Evolutionary conservation across 768 basidiomycete genomes (phyloP), one percentile per base, ranked within the genome.

Genomic region (Mycena metata): DNA sequence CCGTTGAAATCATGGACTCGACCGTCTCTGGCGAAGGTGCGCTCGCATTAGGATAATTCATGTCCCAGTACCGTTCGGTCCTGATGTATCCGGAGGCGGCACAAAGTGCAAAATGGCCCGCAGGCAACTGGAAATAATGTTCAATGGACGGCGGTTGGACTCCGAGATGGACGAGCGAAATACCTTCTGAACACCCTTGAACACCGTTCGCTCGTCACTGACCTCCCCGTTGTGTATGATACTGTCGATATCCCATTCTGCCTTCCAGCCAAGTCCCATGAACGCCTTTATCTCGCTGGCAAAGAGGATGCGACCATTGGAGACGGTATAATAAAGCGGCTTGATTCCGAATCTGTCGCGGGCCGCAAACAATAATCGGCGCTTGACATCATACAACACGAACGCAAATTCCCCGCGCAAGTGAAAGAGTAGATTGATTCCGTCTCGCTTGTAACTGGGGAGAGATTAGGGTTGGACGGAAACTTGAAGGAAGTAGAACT

Each of bases 271-370:
- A 36, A 36, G 36, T 36, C 12, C 36, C 36, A 36, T 36, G 12
- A 36, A 36, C 7, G 36, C 36, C 36, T 36, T 36, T 12, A 36
- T 36, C 36, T 36, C 36, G 36, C 36, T 36, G 7, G 36, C 36
- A 36, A 36, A 36, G 36, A 36, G 36, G 12, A 36, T 36, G 36
- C 36, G 12, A 6, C 36, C 7, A 12, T 36, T 36, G 36, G 12
- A 36, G 7, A 36, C 36, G 36, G 36, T 36, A 36, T 36, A 36
- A n/a, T 49, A 49, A 6, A 49, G 47, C 17, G 47, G 47, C 12
- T 49, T 49, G 21, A 49, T 49, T 11, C 47, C 47, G 12, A 49
- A 49, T 49, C 47, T 49, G n/a, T 49, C 47, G 19, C 47, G 47
- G 19, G 47, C 47, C 10, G 12, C 47, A 23, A 49, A 21, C 47